Evolutionary conservation across 176 grass and related monocot genomes (phyloP), one percentile per base, ranked within the genome.

Genomic region (Luzula sylvatica): DNA sequence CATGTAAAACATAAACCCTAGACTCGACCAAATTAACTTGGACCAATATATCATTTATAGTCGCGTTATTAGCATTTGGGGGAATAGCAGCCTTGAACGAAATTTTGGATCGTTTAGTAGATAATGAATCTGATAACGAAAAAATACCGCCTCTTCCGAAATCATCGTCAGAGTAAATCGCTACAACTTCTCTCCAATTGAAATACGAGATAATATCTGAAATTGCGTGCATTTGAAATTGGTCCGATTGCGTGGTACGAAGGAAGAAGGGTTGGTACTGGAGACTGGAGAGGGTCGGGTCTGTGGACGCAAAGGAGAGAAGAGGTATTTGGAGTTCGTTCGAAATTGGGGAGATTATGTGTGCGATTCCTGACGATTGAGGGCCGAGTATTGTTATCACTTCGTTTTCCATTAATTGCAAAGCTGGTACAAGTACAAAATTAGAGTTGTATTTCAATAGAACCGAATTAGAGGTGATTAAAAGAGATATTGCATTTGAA

Each of bases 301-400:
- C 92, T 11, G 92, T 89, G 25, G 92, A 83, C 18, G 71, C 73
- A 41, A 90, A 98, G 52, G 92, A 83, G 15, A 98, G 23, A 30
- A 90, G 74, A 14, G 92, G 92, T 11, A 90, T 60, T 57, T 58
- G 70, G 13, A 96, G 85, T 58, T 83, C 78, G 58, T 71, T 74
- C 27, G 50, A 75, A 15, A 96, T 65, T 49, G 76, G 63, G 15
- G 92, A 84, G 8, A 90, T 71, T 43, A 89, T 77, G 55, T 86
- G 92, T 9, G 75, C 81, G 35, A 80, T 74, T 52, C 49, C 66
- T 11, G 85, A 98, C 0, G 85, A 86, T 65, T 96, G 92, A 0
- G 92, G 92, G 2, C 92, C 92, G 39, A 96, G 61, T 11, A 90
- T 71, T 2, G 81, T 69, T 12, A 86, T 38, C 28, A 77, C 74